These are phyloP conservation scores for Alternaria alternata DNA, from an alignment of 2,329 filamentous ascomycete species.

Conservation along the genomic window DNA sequence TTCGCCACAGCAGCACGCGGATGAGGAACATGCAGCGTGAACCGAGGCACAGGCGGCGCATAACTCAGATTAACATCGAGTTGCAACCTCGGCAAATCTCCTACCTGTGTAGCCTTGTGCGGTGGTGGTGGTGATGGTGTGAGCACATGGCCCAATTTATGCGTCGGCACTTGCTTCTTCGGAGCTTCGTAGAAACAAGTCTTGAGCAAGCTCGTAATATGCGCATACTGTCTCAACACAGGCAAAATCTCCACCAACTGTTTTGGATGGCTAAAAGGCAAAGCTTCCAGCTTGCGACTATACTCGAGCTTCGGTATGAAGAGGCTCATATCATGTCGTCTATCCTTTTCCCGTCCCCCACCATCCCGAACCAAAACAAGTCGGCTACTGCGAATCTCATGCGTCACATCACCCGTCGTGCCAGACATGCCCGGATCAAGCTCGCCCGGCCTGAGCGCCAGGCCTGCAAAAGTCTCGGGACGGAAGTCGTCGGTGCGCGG, in stretches of 20 bases:
- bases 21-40: constrained; percentile 42
- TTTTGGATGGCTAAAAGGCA: constrained; percentile 80
- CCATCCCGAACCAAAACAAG: constrained; percentile 47
- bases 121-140: not conserved
- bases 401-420: constrained; percentile 42
- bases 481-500: constrained; percentile 63
- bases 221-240: constrained; percentile 74
- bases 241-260: constrained; percentile 80
- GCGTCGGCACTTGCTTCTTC: constrained; percentile 37
- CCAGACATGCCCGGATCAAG: constrained; percentile 63
- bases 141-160: constrained; percentile 8
- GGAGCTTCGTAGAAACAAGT: constrained; percentile 61
- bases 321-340: constrained; percentile 65
- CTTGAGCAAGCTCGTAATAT: constrained; percentile 70
- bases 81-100: constrained; percentile 17
- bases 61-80: constrained; percentile 45
- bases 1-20: constrained; percentile 17
- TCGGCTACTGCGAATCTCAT: constrained; percentile 62
- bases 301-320: constrained; percentile 78
- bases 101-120: not conserved
- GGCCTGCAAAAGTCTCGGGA: constrained; percentile 56
- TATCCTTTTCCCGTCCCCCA: constrained; percentile 18
- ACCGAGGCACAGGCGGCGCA: constrained; percentile 43
- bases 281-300: constrained; percentile 69
- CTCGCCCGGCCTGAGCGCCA: constrained; percentile 59